These are phyloP conservation scores for Parathielavia appendiculata DNA, from an alignment of 495 filamentous ascomycete genomes.

Conservation along the genomic window DNA sequence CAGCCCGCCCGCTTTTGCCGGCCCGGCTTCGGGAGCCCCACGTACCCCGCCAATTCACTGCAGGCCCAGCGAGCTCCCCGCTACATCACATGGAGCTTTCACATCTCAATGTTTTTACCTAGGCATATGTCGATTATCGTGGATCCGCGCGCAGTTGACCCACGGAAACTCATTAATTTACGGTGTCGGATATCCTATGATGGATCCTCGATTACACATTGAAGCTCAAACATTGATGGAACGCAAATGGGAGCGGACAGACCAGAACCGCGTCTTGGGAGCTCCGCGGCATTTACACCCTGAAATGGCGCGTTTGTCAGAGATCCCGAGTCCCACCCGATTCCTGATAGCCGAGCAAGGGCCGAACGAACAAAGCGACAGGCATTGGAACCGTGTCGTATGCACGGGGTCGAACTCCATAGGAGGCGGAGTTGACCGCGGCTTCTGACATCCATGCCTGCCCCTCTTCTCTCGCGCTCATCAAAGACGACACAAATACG, in stretches of 20 bases:
- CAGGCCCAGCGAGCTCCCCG: too few species aligned
- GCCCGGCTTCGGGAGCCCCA: too few species aligned
- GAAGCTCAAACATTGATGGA: not conserved
- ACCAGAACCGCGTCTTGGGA: not conserved
- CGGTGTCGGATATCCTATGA: not conserved
- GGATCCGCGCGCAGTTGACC: not conserved
- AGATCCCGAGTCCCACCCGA: slow-evolving; percentile 2
- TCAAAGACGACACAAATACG: not conserved
- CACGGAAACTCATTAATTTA: not conserved
- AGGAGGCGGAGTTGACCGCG: slow-evolving; percentile 8
- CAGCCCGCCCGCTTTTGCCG: too few species aligned
- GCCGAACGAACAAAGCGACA: slow-evolving; percentile 4
- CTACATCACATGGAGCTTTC: too few species aligned
- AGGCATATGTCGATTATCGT: too few species aligned
- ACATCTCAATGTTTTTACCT: too few species aligned
- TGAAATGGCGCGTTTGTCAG: slow-evolving; percentile 9
- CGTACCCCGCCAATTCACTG: too few species aligned
- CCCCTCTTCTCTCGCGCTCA: not conserved
- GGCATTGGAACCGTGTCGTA: not conserved
- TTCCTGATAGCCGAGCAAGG: slow-evolving; percentile 12
- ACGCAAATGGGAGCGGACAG: not conserved
- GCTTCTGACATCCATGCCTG: not conserved
- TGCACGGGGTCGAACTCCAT: not conserved
- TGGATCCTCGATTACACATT: too few species aligned
- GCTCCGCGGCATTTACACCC: not conserved